These are phyloP conservation scores for Linderina pennispora DNA, from an alignment of 192 early-diverging fungal species.

Conservation along the genomic window DNA sequence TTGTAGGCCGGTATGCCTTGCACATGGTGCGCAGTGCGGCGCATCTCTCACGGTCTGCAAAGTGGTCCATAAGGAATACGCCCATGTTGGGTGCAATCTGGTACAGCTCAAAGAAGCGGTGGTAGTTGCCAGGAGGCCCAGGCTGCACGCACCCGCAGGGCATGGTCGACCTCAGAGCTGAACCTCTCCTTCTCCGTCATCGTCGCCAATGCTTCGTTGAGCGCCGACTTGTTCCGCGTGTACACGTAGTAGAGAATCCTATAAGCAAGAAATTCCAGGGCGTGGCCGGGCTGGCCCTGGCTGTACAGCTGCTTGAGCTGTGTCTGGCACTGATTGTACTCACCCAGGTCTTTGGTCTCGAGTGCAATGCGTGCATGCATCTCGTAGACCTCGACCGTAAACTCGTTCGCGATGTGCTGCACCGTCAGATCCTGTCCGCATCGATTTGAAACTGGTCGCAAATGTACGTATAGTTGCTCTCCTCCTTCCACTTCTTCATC, in stretches of 20 bases:
- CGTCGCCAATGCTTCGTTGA: constrained; percentile 67
- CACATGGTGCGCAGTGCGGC: constrained; percentile 67
- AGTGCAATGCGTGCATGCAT: constrained; percentile 91
- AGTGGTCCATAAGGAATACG: constrained; percentile 87
- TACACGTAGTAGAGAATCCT: constrained; percentile 87
- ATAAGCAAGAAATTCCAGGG: constrained; percentile 92
- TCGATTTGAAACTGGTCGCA: constrained; percentile 95
- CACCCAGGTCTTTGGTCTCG: constrained; percentile 93
- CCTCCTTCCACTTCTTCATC: constrained; percentile 70
- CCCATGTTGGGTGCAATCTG: constrained; percentile 76
- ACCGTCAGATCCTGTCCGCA: constrained; percentile 96
- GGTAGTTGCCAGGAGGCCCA: constrained; percentile 82
- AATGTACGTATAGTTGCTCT: constrained; percentile 90
- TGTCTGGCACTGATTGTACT: constrained; percentile 97
- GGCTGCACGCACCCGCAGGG: constrained; percentile 75
- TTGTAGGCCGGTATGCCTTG: constrained; percentile 57
- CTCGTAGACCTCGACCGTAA: constrained; percentile 94
- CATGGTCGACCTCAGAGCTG: constrained; percentile 65
- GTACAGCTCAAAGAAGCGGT: constrained; percentile 78
- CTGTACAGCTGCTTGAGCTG: constrained; percentile 87
- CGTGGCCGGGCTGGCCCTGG: constrained; percentile 61
- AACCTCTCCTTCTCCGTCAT: constrained; percentile 65
- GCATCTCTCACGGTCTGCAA: constrained; percentile 81
- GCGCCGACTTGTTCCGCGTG: constrained; percentile 81
- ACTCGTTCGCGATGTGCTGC: constrained; percentile 88